Evolutionary conservation across 352 stramenopile genomes (phyloP).

Genomic region (Pythium myriotylum): DNA sequence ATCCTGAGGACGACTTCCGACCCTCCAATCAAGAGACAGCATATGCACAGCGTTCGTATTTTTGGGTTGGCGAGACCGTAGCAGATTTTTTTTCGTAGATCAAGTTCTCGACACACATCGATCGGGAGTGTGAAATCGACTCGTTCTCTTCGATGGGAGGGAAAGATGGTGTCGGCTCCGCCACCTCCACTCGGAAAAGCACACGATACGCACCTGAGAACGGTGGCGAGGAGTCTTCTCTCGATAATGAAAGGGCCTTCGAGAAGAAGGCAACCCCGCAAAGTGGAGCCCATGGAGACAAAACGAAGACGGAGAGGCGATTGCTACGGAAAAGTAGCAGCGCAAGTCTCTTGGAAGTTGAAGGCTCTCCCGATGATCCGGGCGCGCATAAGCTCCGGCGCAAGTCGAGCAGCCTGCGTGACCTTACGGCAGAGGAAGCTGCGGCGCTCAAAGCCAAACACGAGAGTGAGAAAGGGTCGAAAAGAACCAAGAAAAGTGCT

Average conservation of each 20-base stretch:
- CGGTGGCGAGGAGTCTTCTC: too few relatives aligned
- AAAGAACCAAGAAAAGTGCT: constrained; percentile 17
- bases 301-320: constrained; percentile 11
- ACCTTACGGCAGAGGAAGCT: constrained; percentile 29
- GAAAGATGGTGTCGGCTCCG: neutral
- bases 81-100: neutral
- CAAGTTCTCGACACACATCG: neutral
- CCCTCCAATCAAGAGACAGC: too few relatives aligned
- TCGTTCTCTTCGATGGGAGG: neutral
- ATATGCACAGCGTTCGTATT: neutral
- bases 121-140: neutral
- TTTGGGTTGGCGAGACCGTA: neutral
- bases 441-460: constrained; percentile 20
- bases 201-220: too few relatives aligned
- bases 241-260: neutral
- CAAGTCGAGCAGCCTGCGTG: constrained; percentile 53
- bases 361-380: constrained; percentile 4
- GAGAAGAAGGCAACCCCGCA: neutral
- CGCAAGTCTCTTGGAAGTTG: constrained; percentile 45
- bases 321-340: constrained; percentile 69
- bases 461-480: constrained; percentile 6
- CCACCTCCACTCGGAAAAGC: too few relatives aligned
- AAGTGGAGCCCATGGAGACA: neutral
- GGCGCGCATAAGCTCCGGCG: constrained; percentile 41
- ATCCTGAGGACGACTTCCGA: constrained; percentile 14